phyloP scores from a whole-genome alignment of 345 rosid species.

The Cardamine resedifolia region DNA sequence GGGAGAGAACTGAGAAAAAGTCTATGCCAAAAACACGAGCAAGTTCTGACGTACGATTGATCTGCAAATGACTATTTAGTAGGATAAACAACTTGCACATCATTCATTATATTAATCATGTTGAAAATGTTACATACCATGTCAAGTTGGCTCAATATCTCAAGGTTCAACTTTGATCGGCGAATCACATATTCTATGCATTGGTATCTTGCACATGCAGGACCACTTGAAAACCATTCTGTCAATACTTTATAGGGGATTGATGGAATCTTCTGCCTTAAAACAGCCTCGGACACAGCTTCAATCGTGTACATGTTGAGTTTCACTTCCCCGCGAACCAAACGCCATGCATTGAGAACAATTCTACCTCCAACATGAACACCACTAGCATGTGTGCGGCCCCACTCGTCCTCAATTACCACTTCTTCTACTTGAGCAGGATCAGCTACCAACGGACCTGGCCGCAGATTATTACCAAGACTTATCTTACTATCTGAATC shows the following conservation, averaged over 20 bases:
- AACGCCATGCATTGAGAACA: conserved; percentile 86
- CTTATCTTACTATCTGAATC: conserved; percentile 43
- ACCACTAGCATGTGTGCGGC: conserved; percentile 97
- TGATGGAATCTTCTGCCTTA: conserved; percentile 76
- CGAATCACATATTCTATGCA: conserved; percentile 70
- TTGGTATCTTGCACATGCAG: conserved; percentile 72
- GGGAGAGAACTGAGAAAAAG: conserved; percentile 96
- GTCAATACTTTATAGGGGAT: conserved; percentile 62
- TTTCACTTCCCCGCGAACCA: conserved; percentile 86
- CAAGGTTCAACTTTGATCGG: conserved; percentile 77
- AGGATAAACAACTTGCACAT: conserved; percentile 2
- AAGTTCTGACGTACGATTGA: conserved; percentile 96
- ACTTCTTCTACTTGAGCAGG: conserved; percentile 50
- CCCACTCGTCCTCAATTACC: conserved; percentile 91
- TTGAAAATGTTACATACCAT: conserved; percentile 51
- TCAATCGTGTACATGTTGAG: conserved; percentile 78
- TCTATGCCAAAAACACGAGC: conserved; percentile 98
- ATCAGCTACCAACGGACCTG: conserved; percentile 47
- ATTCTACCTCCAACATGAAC: conserved; percentile 95
- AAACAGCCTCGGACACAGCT: conserved; percentile 82
- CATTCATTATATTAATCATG: conserved; percentile 13
- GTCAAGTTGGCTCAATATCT: conserved; percentile 84
- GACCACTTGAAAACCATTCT: conserved; percentile 81
- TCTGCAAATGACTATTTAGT: conserved; percentile 50
- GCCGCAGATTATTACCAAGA: conserved; percentile 37